Percentiles rank a stretch among this genome's conserved stretches.
phyloP scores from a whole-genome alignment of 2,329 filamentous ascomycete genomes.

The Fusarium sp. region DNA sequence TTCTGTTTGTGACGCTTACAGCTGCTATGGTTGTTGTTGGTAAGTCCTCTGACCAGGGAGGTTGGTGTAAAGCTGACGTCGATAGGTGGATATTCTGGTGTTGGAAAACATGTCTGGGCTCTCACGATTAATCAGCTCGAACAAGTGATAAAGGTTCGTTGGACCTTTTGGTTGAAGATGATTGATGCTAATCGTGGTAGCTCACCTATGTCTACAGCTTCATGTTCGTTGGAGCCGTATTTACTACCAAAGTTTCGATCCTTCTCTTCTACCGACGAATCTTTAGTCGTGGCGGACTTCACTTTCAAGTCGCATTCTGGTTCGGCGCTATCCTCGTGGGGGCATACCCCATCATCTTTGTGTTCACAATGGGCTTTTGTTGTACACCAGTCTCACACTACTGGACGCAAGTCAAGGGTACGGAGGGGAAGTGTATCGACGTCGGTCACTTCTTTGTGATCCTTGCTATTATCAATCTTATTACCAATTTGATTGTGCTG shows the following conservation, averaged over 20 bases:
- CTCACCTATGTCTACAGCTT: slow-evolving; percentile 16
- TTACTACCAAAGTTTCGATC: slow-evolving; percentile 19
- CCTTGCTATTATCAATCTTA: slow-evolving; percentile 3
- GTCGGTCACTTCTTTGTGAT: slow-evolving; percentile 11
- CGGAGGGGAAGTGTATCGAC: slow-evolving; percentile 8
- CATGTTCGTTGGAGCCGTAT: slow-evolving; percentile 15
- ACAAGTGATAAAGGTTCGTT: slow-evolving; percentile 12
- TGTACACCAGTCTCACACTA: slow-evolving; percentile 4
- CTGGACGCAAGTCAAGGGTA: slow-evolving; percentile 18
- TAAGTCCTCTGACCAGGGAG: background rate
- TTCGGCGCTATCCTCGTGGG: background rate
- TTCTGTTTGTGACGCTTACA: slow-evolving; percentile 8
- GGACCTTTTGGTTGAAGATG: fast-evolving
- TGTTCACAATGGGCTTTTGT: slow-evolving; percentile 10
- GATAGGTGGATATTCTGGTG: slow-evolving; percentile 8
- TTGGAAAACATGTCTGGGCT: slow-evolving; percentile 23
- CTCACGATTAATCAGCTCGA: slow-evolving; percentile 3
- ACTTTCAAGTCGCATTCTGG: slow-evolving; percentile 15
- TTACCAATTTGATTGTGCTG: slow-evolving; percentile 5
- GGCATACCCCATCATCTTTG: slow-evolving; percentile 12
- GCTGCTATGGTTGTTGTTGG: slow-evolving; percentile 7
- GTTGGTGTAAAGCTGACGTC: background rate
- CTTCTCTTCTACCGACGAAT: slow-evolving; percentile 25
- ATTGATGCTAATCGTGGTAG: background rate
- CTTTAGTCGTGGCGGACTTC: background rate